phyloP scores from a whole-genome alignment of 2,329 filamentous ascomycete genomes.

The Akanthomyces uredinophilus region DNA sequence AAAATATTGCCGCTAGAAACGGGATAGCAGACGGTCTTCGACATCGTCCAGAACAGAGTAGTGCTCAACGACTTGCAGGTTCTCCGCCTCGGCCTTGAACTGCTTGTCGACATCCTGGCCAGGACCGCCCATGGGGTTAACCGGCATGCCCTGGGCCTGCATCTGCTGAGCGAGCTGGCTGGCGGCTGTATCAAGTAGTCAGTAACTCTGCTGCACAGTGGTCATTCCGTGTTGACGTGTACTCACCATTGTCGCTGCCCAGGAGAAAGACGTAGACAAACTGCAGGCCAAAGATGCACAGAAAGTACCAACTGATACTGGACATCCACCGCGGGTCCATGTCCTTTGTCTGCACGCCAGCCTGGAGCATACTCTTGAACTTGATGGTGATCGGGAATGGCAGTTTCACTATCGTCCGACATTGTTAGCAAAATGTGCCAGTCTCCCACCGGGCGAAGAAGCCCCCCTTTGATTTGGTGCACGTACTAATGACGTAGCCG shows the following conservation, averaged over 20 bases:
- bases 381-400: conserved; percentile 97
- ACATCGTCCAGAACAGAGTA: conserved; percentile 86
- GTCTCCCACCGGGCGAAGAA: not conserved
- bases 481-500: conserved; percentile 87
- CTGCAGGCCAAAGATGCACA: conserved; percentile 94
- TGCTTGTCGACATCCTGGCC: conserved; percentile 94
- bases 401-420: conserved; percentile 70
- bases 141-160: conserved; percentile 53
- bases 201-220: conserved; percentile 11
- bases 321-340: conserved; percentile 98
- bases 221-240: not conserved
- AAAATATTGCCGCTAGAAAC: conserved; percentile 30
- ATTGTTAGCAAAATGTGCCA: not conserved
- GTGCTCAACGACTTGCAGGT: conserved; percentile 90
- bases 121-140: conserved; percentile 69
- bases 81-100: conserved; percentile 88
- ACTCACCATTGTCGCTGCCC: conserved; percentile 88
- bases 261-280: conserved; percentile 96
- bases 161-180: conserved; percentile 91
- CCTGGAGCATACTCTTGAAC: conserved; percentile 99
- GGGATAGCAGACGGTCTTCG: conserved; percentile 72
- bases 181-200: conserved; percentile 55
- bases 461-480: not conserved
- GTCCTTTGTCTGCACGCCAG: conserved; percentile 90
- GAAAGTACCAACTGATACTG: conserved; percentile 96